Conservation (phyloP, 352 stramenopile species). For the Phytophthora rubi region DNA sequence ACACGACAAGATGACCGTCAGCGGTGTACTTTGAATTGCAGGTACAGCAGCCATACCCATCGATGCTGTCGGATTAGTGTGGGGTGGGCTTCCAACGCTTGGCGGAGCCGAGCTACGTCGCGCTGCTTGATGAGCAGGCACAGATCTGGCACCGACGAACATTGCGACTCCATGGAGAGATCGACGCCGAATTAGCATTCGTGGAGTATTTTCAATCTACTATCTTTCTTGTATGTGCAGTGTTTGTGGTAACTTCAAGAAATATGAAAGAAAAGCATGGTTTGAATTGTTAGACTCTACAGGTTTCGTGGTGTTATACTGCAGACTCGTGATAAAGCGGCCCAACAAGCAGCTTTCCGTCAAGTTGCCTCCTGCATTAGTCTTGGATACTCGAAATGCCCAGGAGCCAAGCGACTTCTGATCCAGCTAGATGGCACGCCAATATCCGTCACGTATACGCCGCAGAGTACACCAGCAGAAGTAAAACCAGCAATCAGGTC, state of each 20-base stretch:
- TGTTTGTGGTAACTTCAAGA: neutral
- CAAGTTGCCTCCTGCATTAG: neutral
- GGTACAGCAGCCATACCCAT: conserved; percentile 49
- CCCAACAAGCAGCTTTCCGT: neutral
- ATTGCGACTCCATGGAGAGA: conserved; percentile 9
- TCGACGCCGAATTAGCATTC: neutral
- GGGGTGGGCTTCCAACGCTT: conserved; percentile 40
- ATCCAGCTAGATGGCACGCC: conserved; percentile 3
- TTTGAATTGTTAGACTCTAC: neutral
- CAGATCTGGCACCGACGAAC: conserved; percentile 40
- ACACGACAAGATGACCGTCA: conserved; percentile 4
- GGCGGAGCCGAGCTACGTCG: conserved; percentile 41
- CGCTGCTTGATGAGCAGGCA: conserved; percentile 64
- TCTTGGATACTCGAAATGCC: conserved; percentile 4
- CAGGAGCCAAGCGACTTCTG: conserved; percentile 1
- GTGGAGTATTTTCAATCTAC: no score
- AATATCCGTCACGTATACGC: conserved; percentile 8
- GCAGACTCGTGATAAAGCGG: no score
- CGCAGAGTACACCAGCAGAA: neutral
- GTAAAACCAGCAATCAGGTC: conserved; percentile 1
- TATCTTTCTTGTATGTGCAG: no score
- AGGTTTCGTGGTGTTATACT: no score
- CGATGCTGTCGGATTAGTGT: conserved; percentile 51
- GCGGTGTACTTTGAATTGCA: neutral
- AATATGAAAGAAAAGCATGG: neutral